Conservation (phyloP, 345 rosid genomes). For the Hypericum androsaemum region DNA sequence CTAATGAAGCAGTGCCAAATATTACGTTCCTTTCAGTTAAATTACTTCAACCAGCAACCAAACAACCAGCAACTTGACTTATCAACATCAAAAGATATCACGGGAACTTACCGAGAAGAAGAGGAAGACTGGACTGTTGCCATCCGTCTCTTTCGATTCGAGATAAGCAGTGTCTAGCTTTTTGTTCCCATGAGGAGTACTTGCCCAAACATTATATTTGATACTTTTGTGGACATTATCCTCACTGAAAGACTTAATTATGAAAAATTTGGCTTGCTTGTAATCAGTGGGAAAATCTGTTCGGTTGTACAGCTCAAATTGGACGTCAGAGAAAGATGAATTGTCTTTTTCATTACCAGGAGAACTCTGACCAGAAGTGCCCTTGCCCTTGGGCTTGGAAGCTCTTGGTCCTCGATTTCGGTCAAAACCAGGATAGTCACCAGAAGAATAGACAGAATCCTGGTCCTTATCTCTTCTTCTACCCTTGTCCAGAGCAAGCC, state of each 20-base stretch:
- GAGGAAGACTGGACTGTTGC: slow-evolving; percentile 46
- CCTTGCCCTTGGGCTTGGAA: slow-evolving; percentile 40
- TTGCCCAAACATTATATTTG: slow-evolving; percentile 64
- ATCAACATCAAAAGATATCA: neutral
- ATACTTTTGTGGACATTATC: slow-evolving; percentile 74
- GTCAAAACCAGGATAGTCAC: slow-evolving; percentile 38
- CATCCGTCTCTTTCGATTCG: slow-evolving; percentile 43
- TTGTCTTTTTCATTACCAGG: slow-evolving; percentile 27
- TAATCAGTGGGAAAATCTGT: slow-evolving; percentile 45
- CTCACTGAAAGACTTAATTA: slow-evolving; percentile 73
- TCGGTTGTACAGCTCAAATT: slow-evolving; percentile 19
- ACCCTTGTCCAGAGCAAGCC: slow-evolving; percentile 33
- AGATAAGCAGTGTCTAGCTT: slow-evolving; percentile 56
- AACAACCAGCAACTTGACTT: neutral
- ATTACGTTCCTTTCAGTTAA: neutral
- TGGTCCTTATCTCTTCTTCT: slow-evolving; percentile 49
- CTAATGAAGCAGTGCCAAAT: no score
- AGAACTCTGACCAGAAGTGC: slow-evolving; percentile 20
- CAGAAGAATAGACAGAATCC: slow-evolving; percentile 27
- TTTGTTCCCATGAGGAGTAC: slow-evolving; percentile 70
- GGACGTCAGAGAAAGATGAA: slow-evolving; percentile 21
- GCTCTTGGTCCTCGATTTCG: slow-evolving; percentile 66
- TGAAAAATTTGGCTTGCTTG: slow-evolving; percentile 50
- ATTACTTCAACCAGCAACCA: neutral
- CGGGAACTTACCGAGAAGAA: slow-evolving; percentile 44